A percentile compares a stretch with the other conserved stretches of the same genome.
These are phyloP conservation scores for Saksenaea vasiformis DNA, from an alignment of 371 early-diverging fungal genomes.

Conservation along the genomic window DNA sequence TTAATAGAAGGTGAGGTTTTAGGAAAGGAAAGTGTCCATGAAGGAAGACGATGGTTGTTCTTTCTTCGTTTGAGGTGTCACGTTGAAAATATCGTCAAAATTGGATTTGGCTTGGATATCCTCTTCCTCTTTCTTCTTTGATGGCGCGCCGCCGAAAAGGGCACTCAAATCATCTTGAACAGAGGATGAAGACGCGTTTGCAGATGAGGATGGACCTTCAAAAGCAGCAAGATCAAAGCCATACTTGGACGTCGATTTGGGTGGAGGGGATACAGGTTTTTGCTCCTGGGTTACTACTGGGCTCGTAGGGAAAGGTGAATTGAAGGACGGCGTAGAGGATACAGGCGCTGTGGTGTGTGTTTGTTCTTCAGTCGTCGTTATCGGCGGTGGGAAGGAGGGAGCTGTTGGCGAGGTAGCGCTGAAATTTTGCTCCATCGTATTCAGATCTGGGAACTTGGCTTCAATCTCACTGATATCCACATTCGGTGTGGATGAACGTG, in stretches of 20 bases:
- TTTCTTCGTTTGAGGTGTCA: slow-evolving; percentile 8
- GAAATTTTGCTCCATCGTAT: slow-evolving; percentile 46
- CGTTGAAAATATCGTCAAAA: slow-evolving; percentile 20
- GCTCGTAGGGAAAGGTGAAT: slow-evolving; percentile 8
- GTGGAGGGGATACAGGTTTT: slow-evolving; percentile 17
- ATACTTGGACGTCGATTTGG: slow-evolving; percentile 38
- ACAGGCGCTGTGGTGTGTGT: background rate
- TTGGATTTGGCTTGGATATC: background rate
- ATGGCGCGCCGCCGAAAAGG: slow-evolving; percentile 27
- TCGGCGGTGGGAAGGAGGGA: background rate
- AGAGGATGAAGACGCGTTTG: slow-evolving; percentile 9
- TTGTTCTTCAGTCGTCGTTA: background rate
- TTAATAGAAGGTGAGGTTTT: background rate
- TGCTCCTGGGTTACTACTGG: slow-evolving; percentile 9
- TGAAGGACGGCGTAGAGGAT: background rate
- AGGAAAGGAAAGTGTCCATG: slow-evolving; percentile 24
- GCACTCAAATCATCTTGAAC: slow-evolving; percentile 43
- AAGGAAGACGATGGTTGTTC: slow-evolving; percentile 14
- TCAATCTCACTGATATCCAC: slow-evolving; percentile 49
- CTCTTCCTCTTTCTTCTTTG: slow-evolving; percentile 1
- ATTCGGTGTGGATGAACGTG: slow-evolving; percentile 14
- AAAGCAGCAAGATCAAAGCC: slow-evolving; percentile 51
- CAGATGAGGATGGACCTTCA: slow-evolving; percentile 21
- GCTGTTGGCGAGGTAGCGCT: slow-evolving; percentile 8
- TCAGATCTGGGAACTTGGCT: slow-evolving; percentile 51